Conservation (phyloP, 352 stramenopile species). For the Globisporangium apiculatum region DNA sequence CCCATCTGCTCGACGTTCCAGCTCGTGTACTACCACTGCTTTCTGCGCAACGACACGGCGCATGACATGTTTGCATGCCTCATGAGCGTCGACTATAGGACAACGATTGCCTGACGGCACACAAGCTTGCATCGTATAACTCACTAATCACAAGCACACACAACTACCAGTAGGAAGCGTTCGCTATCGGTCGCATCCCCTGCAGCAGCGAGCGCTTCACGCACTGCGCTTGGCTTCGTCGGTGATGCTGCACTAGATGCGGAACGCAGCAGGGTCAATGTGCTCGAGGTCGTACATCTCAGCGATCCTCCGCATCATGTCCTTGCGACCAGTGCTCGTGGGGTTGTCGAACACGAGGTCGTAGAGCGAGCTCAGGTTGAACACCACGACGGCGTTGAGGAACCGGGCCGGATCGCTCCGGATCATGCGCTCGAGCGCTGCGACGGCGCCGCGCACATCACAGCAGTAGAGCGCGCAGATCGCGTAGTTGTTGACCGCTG, state of each 20-base stretch:
- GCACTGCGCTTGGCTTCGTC: too few species aligned
- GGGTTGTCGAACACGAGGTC: conserved; percentile 70
- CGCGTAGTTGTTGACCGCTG: conserved; percentile 75
- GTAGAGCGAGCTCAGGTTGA: conserved; percentile 81
- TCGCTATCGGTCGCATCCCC: too few species aligned
- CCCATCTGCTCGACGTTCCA: conserved; percentile 5
- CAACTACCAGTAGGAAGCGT: too few species aligned
- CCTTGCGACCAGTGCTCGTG: conserved; percentile 70
- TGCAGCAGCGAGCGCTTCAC: too few species aligned
- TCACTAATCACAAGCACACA: too few species aligned
- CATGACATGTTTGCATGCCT: conserved; percentile 9
- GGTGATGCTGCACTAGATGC: conserved; percentile 40
- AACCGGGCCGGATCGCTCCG: conserved; percentile 60
- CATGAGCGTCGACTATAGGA: conserved; percentile 4
- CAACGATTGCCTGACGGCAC: background rate
- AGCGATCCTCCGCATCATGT: conserved; percentile 79
- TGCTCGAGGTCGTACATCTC: conserved; percentile 73
- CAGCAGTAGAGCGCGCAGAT: conserved; percentile 81
- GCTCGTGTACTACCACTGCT: conserved; percentile 8
- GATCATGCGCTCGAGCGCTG: conserved; percentile 65
- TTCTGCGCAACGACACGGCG: conserved; percentile 7
- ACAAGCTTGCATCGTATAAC: too few species aligned
- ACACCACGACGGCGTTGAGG: conserved; percentile 60
- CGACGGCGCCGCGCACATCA: conserved; percentile 64
- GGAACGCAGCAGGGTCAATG: conserved; percentile 57